These are phyloP conservation scores for Claviceps arundinis DNA, from an alignment of 2,329 filamentous ascomycete species.

Conservation along the genomic window DNA sequence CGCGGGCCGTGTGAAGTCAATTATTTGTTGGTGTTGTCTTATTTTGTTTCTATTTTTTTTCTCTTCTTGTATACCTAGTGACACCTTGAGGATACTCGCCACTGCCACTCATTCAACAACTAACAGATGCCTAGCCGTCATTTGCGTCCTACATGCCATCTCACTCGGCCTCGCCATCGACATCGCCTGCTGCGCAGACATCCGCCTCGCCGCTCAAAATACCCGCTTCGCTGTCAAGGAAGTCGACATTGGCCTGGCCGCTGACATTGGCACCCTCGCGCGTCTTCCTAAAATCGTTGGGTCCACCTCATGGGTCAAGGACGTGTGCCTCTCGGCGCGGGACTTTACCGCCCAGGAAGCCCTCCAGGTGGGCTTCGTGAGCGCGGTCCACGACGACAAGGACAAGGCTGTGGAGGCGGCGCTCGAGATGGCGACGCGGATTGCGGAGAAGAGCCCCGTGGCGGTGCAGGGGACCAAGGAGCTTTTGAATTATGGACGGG, in stretches of 20 bases:
- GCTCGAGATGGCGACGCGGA: slow-evolving; percentile 46
- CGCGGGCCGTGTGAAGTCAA: too few relatives aligned
- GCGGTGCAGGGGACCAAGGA: slow-evolving; percentile 83
- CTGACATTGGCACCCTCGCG: slow-evolving; percentile 63
- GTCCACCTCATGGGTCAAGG: slow-evolving; percentile 63
- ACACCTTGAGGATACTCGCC: too few relatives aligned
- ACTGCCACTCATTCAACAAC: neutral
- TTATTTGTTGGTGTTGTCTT: neutral
- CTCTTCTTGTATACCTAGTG: neutral
- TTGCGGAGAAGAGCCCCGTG: slow-evolving; percentile 75
- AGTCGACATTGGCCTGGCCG: slow-evolving; percentile 69
- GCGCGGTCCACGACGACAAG: slow-evolving; percentile 50
- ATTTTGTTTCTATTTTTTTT: neutral
- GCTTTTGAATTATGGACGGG: slow-evolving; percentile 67
- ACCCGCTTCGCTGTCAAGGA: slow-evolving; percentile 62
- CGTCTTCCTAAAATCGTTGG: slow-evolving; percentile 63
- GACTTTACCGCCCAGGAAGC: slow-evolving; percentile 59
- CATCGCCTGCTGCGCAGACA: slow-evolving; percentile 54
- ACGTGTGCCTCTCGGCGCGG: slow-evolving; percentile 59
- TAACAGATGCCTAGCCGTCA: slow-evolving; percentile 44
- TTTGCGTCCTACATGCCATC: slow-evolving; percentile 69
- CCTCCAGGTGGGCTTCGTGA: slow-evolving; percentile 55
- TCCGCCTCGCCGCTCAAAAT: slow-evolving; percentile 49
- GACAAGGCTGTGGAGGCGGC: slow-evolving; percentile 47
- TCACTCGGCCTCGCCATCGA: slow-evolving; percentile 69